phyloP scores from a whole-genome alignment of 768 basidiomycete genomes.

The Suillus weaverae region DNA sequence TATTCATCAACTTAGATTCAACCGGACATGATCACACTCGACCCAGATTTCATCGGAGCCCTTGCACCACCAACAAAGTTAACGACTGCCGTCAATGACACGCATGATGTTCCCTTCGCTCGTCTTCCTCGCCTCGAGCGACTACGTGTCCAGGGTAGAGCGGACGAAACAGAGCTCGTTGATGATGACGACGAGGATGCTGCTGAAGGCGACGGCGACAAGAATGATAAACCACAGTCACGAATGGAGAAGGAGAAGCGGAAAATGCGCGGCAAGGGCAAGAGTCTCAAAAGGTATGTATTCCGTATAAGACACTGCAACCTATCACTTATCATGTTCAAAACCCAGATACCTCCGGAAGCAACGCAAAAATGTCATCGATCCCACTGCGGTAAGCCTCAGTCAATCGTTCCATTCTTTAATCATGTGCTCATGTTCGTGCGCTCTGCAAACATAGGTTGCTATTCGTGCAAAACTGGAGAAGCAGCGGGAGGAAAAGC shows the following conservation, averaged over 20 bases:
- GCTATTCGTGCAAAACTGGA: constrained; percentile 68
- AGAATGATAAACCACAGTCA: constrained; percentile 26
- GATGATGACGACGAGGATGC: constrained; percentile 38
- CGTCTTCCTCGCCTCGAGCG: constrained; percentile 80
- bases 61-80: constrained; percentile 62
- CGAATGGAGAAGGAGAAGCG: constrained; percentile 53
- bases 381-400: constrained; percentile 65
- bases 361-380: constrained; percentile 93
- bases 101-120: constrained; percentile 57
- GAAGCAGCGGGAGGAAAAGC: constrained; percentile 51
- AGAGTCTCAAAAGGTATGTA: constrained; percentile 74
- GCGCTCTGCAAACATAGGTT: constrained; percentile 32
- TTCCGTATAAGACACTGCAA: background rate
- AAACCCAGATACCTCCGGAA: constrained; percentile 67
- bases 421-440: background rate
- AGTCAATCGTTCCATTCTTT: background rate
- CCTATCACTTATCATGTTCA: background rate
- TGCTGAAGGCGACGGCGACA: constrained; percentile 34
- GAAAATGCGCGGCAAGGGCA: constrained; percentile 86
- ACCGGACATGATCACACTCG: constrained; percentile 88
- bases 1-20: constrained; percentile 56
- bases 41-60: constrained; percentile 73
- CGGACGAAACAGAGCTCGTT: constrained; percentile 61
- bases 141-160: constrained; percentile 70
- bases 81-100: constrained; percentile 49